Evolutionary conservation across 2,329 filamentous ascomycete species (phyloP).

Genomic region (Aspergillus transmontanensis): DNA sequence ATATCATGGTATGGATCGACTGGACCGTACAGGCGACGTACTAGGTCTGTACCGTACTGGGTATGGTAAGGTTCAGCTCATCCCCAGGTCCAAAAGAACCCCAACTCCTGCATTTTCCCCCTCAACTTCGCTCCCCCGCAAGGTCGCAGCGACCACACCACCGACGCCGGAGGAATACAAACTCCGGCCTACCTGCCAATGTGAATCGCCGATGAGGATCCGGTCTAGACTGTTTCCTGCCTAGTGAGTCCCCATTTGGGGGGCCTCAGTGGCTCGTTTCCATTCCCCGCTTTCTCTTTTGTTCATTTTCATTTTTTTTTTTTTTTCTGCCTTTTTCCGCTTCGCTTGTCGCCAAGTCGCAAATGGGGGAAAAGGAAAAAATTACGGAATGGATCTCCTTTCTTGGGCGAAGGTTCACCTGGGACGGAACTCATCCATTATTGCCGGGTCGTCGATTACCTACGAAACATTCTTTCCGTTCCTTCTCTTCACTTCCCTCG

Average conservation of each 20-base stretch:
- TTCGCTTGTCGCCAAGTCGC: conserved; percentile 3
- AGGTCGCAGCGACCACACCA: background rate
- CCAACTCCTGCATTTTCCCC: background rate
- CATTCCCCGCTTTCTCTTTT: conserved; percentile 11
- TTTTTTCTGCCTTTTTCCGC: background rate
- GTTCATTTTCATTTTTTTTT: background rate
- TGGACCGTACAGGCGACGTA: no score
- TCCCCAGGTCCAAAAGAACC: background rate
- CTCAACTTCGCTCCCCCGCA: background rate
- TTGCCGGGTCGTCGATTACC: background rate
- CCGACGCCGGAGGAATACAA: conserved; percentile 1
- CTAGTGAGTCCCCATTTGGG: background rate
- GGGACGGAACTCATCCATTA: background rate
- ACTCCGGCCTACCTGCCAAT: background rate
- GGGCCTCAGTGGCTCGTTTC: conserved; percentile 1
- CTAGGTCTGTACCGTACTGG: background rate
- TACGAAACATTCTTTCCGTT: background rate
- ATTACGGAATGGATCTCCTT: conserved; percentile 2
- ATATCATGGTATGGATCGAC: no score
- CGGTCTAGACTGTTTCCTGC: background rate
- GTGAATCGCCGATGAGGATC: background rate
- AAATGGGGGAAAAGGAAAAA: background rate
- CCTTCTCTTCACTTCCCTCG: conserved; percentile 7
- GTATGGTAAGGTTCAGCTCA: background rate
- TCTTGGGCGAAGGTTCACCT: background rate